These are phyloP conservation scores for Diaporthe vexans DNA, from an alignment of 2,329 filamentous ascomycete genomes.

Conservation along the genomic window DNA sequence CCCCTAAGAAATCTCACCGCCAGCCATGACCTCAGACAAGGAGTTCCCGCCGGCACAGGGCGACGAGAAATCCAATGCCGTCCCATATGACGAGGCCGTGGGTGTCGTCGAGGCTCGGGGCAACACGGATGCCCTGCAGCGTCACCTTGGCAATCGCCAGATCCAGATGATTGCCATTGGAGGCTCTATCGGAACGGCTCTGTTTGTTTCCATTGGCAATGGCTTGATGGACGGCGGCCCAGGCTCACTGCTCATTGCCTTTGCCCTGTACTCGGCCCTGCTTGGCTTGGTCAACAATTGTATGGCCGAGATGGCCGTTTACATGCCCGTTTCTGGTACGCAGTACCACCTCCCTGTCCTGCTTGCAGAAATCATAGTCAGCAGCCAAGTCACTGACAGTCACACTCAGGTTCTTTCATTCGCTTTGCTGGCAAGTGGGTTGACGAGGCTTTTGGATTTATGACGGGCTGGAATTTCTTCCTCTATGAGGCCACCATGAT, in stretches of 20 bases:
- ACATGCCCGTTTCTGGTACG: slow-evolving; percentile 69
- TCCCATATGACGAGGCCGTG: slow-evolving; percentile 31
- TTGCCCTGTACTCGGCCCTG: slow-evolving; percentile 66
- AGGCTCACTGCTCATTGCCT: slow-evolving; percentile 70
- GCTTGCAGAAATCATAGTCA: neutral
- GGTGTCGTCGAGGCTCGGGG: slow-evolving; percentile 32
- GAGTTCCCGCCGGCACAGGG: neutral
- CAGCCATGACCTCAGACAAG: slow-evolving; percentile 25
- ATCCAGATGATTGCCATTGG: slow-evolving; percentile 72
- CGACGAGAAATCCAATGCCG: slow-evolving; percentile 28
- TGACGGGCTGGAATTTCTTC: slow-evolving; percentile 61
- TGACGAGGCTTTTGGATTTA: slow-evolving; percentile 74
- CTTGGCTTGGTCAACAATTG: slow-evolving; percentile 75
- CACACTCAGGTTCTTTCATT: slow-evolving; percentile 65
- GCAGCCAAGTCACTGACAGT: neutral
- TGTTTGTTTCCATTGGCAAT: slow-evolving; percentile 74
- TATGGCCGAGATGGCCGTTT: slow-evolving; percentile 74
- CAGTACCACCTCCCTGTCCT: neutral
- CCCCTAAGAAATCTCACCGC: neutral
- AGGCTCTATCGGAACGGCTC: slow-evolving; percentile 69
- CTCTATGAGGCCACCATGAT: slow-evolving; percentile 58
- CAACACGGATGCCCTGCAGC: slow-evolving; percentile 53
- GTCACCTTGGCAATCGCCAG: slow-evolving; percentile 66
- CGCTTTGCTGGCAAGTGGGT: slow-evolving; percentile 76
- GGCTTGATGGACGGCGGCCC: slow-evolving; percentile 63